Conservation (phyloP, 371 early-diverging fungal genomes). For the Chytridiales sp. region DNA sequence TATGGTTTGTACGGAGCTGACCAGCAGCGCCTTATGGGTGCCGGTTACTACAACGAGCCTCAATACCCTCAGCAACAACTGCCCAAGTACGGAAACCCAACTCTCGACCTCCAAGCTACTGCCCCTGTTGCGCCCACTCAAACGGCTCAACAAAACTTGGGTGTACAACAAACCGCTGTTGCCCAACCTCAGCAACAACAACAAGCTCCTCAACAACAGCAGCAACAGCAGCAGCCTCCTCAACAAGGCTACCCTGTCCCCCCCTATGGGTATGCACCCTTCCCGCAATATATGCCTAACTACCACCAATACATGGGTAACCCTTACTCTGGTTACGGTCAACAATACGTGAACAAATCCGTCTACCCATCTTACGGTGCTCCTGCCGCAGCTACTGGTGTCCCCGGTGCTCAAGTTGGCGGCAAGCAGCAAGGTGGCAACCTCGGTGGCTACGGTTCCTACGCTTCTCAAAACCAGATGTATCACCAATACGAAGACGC, state of each 20-base stretch:
- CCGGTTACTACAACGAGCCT: too few species aligned
- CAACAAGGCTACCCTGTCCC: constrained; percentile 34
- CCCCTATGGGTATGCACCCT: constrained; percentile 60
- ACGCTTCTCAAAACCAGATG: too few species aligned
- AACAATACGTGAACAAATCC: constrained; percentile 81
- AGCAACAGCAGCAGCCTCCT: too few species aligned
- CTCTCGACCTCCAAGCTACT: too few species aligned
- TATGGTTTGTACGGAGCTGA: constrained; percentile 57
- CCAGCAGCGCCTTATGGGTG: constrained; percentile 49
- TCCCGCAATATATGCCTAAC: constrained; percentile 75
- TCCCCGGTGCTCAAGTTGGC: too few species aligned
- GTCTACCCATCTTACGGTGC: constrained; percentile 60
- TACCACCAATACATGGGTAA: constrained; percentile 53
- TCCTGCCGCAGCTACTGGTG: background rate
- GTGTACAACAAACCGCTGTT: constrained; percentile 31
- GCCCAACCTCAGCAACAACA: constrained; percentile 23
- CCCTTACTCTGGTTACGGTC: constrained; percentile 64
- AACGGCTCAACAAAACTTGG: constrained; percentile 5
- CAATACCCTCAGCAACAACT: constrained; percentile 48
- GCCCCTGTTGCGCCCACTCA: too few species aligned
- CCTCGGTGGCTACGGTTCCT: too few species aligned
- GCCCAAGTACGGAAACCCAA: constrained; percentile 22
- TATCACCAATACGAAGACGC: too few species aligned
- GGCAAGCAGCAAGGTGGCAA: too few species aligned
- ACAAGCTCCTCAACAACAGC: constrained; percentile 26